Evolutionary conservation across 306 rosid species (phyloP).

Genomic region (Castanea sativa): DNA sequence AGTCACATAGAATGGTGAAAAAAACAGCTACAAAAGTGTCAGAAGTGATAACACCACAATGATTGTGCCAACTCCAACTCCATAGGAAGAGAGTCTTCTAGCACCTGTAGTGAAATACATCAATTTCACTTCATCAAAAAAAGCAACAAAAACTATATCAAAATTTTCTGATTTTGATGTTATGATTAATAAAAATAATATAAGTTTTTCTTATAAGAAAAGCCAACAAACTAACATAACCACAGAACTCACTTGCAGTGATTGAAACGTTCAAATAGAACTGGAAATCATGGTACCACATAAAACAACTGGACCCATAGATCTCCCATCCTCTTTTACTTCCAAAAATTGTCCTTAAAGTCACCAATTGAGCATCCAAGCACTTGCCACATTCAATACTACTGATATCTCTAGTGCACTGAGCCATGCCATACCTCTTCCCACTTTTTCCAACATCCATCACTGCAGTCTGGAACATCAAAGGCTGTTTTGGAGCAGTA

Average conservation of each 20-base stretch:
- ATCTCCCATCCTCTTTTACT: conserved; percentile 58
- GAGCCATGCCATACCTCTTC: conserved; percentile 66
- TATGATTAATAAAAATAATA: background rate
- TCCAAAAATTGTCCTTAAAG: conserved; percentile 36
- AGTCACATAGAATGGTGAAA: no score
- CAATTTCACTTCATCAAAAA: background rate
- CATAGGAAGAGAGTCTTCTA: conserved; percentile 18
- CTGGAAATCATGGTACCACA: conserved; percentile 60
- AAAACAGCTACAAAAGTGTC: conserved; percentile 8
- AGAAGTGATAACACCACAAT: conserved; percentile 18
- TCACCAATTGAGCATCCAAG: conserved; percentile 36
- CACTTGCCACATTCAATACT: conserved; percentile 41
- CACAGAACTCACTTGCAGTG: conserved; percentile 40
- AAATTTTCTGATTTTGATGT: background rate
- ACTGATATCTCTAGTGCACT: conserved; percentile 57
- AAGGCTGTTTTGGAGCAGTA: conserved; percentile 21
- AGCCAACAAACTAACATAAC: background rate
- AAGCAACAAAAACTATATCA: no score
- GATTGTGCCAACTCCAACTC: conserved; percentile 1
- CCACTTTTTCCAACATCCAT: conserved; percentile 36
- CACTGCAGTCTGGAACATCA: conserved; percentile 34
- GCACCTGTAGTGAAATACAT: conserved; percentile 31
- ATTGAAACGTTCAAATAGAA: conserved; percentile 44
- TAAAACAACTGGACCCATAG: conserved; percentile 50
- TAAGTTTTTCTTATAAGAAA: no score